Base-by-base conservation (phyloP, 2,329 filamentous ascomycete genomes). In the Alternaria longipes region DNA sequence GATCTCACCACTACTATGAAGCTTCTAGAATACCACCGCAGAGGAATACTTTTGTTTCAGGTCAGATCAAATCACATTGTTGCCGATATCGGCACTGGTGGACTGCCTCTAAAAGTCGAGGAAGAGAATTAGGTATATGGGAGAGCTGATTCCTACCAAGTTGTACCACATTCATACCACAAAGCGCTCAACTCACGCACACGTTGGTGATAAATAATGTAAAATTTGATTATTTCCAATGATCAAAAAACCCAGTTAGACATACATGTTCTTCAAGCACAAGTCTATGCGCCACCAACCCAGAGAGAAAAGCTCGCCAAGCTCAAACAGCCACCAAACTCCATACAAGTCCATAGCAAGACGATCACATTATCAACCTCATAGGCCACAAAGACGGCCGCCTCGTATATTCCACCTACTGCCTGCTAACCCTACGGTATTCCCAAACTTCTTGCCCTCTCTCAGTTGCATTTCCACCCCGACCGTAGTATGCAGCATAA, bases 401-500 rank as follows among this genome's bases (percentile, higher is more conserved):
- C 46, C 34, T 49, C 18, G 34, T 4, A 36, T 3, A n/a, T 20
- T n/a, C 16, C 34, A 20, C 12, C 34, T 41, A 50, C 28, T 54
- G 30, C 9, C 51, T 54, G 12, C 41, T 56, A 5, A 62, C 64
- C 52, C 62, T 55, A 42, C 64, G 60, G 32, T 72, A 72, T 42
- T 55, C 56, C 69, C 69, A 72, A 8, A 67, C 40, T 12, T 67
- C 62, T 26, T 65, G 64, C 11, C 36, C 45, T 16, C 20, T 41
- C n/a, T 30, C 18, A 22, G 16, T 22, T 20, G 8, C 26, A 4
- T 8, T 40, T 44, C 49, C 26, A 9, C 62, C 61, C 11, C 61
- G 62, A 4, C 72, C 69, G 32, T 75, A 73, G 51, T 71, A 68
- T 18, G 53, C 38, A 9, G 52, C 65, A 57, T 66, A 74, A 16